phyloP scores from a whole-genome alignment of 768 basidiomycete genomes.

The Suillus decipiens region DNA sequence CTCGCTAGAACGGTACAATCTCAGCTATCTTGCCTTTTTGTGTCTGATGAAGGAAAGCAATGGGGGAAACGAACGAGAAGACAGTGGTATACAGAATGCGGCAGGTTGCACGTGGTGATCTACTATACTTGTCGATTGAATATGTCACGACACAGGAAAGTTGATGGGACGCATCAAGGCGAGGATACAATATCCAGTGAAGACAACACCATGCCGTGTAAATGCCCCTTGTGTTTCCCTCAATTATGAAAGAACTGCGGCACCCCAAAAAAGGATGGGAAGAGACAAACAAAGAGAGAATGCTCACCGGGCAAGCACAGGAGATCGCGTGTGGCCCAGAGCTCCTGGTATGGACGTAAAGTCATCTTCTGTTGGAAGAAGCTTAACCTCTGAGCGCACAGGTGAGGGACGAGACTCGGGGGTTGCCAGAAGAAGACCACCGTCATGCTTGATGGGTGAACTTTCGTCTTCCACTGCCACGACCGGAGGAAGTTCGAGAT shows the following conservation, averaged over 20 bases:
- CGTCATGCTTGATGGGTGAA: slow-evolving; percentile 30
- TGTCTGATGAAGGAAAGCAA: slow-evolving; percentile 3
- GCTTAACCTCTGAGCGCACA: slow-evolving; percentile 13
- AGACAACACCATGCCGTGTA: neutral
- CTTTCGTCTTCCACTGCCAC: slow-evolving; percentile 25
- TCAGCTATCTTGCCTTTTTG: slow-evolving; percentile 18
- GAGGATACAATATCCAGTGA: neutral
- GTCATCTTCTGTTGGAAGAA: slow-evolving; percentile 18
- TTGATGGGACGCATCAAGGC: slow-evolving; percentile 7
- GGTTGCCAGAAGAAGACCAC: slow-evolving; percentile 20
- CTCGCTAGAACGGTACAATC: slow-evolving; percentile 34
- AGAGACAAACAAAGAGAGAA: neutral
- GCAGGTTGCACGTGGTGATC: slow-evolving; percentile 18
- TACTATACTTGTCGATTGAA: slow-evolving; percentile 18
- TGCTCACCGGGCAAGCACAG: slow-evolving; percentile 33
- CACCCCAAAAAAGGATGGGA: neutral
- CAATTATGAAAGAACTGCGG: slow-evolving; percentile 3
- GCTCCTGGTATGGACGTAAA: slow-evolving; percentile 5
- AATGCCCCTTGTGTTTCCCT: neutral
- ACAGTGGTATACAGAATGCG: neutral
- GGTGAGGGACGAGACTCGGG: slow-evolving; percentile 17
- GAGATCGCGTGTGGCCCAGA: slow-evolving; percentile 32
- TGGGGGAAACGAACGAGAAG: neutral
- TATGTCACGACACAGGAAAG: slow-evolving; percentile 5
- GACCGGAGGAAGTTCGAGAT: slow-evolving; percentile 14